Conservation (phyloP, 2,329 filamentous ascomycete genomes). For the Magnaporthales sp. region DNA sequence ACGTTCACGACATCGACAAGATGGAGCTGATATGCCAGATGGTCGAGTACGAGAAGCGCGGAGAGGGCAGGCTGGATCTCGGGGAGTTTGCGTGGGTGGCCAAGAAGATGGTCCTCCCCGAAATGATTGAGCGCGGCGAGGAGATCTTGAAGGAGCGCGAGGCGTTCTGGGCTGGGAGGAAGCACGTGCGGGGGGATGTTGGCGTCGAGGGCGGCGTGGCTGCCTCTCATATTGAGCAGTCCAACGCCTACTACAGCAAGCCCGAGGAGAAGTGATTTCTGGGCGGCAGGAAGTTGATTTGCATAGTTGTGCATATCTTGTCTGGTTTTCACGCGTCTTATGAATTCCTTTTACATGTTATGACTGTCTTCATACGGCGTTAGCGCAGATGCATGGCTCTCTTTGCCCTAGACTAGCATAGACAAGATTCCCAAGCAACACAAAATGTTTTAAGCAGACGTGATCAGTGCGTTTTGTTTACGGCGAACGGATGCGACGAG, state of each 20-base stretch:
- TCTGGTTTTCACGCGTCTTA: neutral
- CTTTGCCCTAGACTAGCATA: neutral
- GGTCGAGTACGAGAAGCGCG: constrained; percentile 83
- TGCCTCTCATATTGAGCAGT: constrained; percentile 26
- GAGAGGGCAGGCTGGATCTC: constrained; percentile 60
- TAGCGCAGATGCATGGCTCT: neutral
- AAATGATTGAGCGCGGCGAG: constrained; percentile 72
- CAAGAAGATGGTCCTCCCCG: constrained; percentile 60
- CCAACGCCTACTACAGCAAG: constrained; percentile 40
- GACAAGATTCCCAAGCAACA: neutral
- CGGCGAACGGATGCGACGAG: neutral
- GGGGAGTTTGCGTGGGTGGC: constrained; percentile 82
- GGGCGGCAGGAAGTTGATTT: neutral
- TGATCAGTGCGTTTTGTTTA: neutral
- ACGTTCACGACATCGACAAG: constrained; percentile 97
- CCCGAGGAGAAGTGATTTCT: neutral
- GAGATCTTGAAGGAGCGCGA: constrained; percentile 70
- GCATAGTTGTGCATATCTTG: neutral
- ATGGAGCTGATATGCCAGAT: constrained; percentile 92
- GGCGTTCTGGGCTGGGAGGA: constrained; percentile 56
- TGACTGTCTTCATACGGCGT: neutral
- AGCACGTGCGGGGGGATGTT: constrained; percentile 36
- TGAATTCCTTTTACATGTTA: neutral
- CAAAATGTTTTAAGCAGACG: neutral
- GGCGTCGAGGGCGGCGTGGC: constrained; percentile 30